Conservation (phyloP, 2,329 filamentous ascomycete genomes). For the Coniochaeta pulveracea region DNA sequence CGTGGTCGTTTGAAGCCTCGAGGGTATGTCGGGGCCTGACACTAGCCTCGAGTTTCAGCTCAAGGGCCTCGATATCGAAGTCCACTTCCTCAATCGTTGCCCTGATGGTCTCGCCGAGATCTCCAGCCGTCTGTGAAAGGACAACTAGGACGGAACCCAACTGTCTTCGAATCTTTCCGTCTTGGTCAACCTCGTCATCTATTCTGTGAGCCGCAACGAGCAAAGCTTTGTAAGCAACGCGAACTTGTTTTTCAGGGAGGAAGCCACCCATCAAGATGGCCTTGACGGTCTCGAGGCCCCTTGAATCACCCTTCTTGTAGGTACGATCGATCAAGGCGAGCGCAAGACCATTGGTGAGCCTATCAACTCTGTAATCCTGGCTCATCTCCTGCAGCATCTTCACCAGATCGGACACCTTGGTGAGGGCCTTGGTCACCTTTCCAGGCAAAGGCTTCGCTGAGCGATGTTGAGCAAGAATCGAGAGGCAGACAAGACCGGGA, state of each 20-base stretch:
- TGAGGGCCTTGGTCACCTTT: slow-evolving; percentile 56
- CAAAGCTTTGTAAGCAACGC: slow-evolving; percentile 54
- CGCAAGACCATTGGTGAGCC: slow-evolving; percentile 61
- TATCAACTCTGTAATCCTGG: slow-evolving; percentile 56
- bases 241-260: slow-evolving; percentile 50
- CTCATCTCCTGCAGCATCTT: slow-evolving; percentile 49
- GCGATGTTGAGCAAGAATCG: slow-evolving; percentile 72
- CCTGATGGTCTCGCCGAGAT: slow-evolving; percentile 51
- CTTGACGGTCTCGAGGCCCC: slow-evolving; percentile 47
- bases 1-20: slow-evolving; percentile 34
- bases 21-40: slow-evolving; percentile 46
- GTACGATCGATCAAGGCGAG: slow-evolving; percentile 51
- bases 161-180: slow-evolving; percentile 47
- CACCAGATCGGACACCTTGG: slow-evolving; percentile 52
- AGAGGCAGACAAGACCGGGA: slow-evolving; percentile 67
- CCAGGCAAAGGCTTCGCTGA: slow-evolving; percentile 57
- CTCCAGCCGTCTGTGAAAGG: slow-evolving; percentile 48
- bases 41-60: slow-evolving; percentile 62
- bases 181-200: slow-evolving; percentile 39
- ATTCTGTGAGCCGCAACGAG: slow-evolving; percentile 49
- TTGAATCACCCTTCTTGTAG: slow-evolving; percentile 46
- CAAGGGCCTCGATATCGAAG: slow-evolving; percentile 63
- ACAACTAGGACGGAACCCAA: slow-evolving; percentile 56
- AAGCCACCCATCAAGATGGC: slow-evolving; percentile 48
- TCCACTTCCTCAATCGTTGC: slow-evolving; percentile 55